Conservation (phyloP, 345 rosid species). For the Pistacia integerrima region DNA sequence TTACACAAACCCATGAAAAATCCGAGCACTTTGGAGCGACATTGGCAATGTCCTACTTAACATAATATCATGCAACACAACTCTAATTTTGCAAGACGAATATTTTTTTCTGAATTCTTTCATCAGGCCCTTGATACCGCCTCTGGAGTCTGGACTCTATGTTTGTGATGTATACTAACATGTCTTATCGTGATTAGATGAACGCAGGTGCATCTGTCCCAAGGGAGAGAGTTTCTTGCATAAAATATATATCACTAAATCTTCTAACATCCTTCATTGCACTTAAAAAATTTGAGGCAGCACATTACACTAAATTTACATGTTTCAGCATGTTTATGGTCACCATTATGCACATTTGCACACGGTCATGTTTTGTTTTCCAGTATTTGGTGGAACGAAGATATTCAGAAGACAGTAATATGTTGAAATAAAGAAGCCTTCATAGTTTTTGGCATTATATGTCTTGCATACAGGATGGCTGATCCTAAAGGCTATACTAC, state of each 20-base stretch:
- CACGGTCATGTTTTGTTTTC: neutral
- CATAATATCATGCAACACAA: neutral
- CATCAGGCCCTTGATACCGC: too few species aligned
- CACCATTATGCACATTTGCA: neutral
- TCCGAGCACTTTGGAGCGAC: neutral
- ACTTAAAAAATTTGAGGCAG: neutral
- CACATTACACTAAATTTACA: neutral
- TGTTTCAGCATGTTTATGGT: neutral
- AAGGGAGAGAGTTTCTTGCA: too few species aligned
- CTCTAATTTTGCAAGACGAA: neutral
- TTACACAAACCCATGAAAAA: too few species aligned
- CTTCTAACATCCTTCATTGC: neutral
- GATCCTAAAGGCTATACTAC: neutral
- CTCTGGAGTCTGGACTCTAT: too few species aligned
- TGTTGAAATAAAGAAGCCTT: neutral
- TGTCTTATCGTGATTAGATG: too few species aligned
- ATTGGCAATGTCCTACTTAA: neutral
- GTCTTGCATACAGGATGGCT: too few species aligned
- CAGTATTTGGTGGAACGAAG: too few species aligned
- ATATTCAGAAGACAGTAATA: neutral
- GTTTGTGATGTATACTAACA: too few species aligned
- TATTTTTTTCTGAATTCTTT: too few species aligned
- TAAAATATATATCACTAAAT: neutral
- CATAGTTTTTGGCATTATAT: neutral
- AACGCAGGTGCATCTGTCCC: too few species aligned